These are phyloP conservation scores for Polytrichum commune DNA, from an alignment of 225 moss, liverwort and hornwort genomes.

Conservation along the genomic window DNA sequence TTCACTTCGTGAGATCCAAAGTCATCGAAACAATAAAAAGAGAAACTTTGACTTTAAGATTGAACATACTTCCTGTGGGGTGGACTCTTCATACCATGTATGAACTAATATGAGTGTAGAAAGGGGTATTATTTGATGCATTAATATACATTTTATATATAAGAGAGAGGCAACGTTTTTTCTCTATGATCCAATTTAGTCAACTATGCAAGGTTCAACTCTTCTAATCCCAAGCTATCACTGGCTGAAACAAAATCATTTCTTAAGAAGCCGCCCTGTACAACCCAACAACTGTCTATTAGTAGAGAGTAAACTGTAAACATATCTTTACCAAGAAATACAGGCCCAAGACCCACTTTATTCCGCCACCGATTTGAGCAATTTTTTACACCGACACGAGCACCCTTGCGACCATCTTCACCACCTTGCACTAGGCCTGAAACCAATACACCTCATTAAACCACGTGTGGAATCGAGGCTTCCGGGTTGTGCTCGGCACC, in stretches of 20 bases:
- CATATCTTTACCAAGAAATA: neutral
- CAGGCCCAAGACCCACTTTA: neutral
- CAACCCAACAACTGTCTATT: neutral
- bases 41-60: too few species aligned
- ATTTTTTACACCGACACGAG: neutral
- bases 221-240: conserved; percentile 76
- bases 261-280: conserved; percentile 69
- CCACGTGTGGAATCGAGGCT: conserved; percentile 12
- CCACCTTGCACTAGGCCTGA: conserved; percentile 4
- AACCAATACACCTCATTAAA: neutral
- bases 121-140: too few species aligned
- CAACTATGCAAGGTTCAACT: conserved; percentile 52
- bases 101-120: too few species aligned
- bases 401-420: conserved; percentile 3
- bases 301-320: too few species aligned
- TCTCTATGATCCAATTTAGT: too few species aligned
- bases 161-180: too few species aligned
- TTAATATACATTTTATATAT: too few species aligned
- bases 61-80: too few species aligned
- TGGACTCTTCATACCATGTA: too few species aligned
- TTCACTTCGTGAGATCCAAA: too few species aligned
- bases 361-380: neutral
- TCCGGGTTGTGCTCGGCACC: too few species aligned
- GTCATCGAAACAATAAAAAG: too few species aligned
- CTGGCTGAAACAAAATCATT: conserved; percentile 57